These are phyloP conservation scores for Heterococcus sp. DNA, from an alignment of 108 stramenopile species.

Conservation along the genomic window DNA sequence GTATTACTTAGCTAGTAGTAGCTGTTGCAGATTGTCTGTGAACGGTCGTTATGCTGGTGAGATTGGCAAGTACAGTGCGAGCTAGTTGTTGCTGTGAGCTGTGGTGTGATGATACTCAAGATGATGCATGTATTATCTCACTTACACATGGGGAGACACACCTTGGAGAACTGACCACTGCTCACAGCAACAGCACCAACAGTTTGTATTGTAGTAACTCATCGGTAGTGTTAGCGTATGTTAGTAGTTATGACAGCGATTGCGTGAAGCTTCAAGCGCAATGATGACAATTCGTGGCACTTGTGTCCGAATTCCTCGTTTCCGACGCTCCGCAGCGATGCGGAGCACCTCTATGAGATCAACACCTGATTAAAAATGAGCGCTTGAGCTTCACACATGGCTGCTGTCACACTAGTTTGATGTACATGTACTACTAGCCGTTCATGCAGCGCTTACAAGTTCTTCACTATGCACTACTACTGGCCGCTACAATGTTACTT, in stretches of 20 bases:
- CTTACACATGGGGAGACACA: no score
- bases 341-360: slow-evolving; percentile 69
- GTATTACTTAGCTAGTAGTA: not conserved
- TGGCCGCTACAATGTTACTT: no score
- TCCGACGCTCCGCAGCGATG: slow-evolving; percentile 66
- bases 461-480: no score
- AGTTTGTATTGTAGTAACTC: not conserved
- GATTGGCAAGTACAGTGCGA: no score
- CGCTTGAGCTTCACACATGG: not conserved
- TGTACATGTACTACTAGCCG: no score
- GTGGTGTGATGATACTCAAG: no score
- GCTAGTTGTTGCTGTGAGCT: no score
- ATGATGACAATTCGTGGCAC: slow-evolving; percentile 63
- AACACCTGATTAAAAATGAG: slow-evolving; percentile 48
- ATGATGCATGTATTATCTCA: no score
- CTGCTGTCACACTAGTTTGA: not conserved
- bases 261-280: no score
- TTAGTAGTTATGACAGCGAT: slow-evolving; percentile 2
- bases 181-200: not conserved
- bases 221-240: not conserved
- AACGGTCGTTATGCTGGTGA: no score
- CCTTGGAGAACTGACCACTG: no score
- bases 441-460: no score
- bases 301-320: slow-evolving; percentile 91
- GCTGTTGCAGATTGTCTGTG: not conserved